These are phyloP conservation scores for Pestalotiopsis fici DNA, from an alignment of 2,329 filamentous ascomycete species.

Conservation along the genomic window DNA sequence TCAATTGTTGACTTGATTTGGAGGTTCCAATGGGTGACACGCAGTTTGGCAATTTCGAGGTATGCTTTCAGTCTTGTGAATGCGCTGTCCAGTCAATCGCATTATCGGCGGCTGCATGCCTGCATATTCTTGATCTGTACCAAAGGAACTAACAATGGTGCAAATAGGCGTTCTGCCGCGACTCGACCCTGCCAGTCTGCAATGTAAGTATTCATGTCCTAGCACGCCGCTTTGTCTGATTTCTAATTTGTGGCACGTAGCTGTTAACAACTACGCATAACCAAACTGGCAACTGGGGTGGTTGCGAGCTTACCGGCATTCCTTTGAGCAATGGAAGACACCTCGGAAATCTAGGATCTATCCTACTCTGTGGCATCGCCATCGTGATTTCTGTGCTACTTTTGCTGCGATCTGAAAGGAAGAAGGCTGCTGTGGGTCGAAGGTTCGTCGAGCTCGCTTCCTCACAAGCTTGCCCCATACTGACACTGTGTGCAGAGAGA, in stretches of 20 bases:
- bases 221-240: neutral
- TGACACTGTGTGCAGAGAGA: constrained; percentile 65
- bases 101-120: neutral
- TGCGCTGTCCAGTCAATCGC: neutral
- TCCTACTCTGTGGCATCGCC: constrained; percentile 77
- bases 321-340: constrained; percentile 63
- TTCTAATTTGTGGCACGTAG: constrained; percentile 37
- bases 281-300: constrained; percentile 62
- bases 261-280: constrained; percentile 63
- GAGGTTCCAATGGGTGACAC: constrained; percentile 57
- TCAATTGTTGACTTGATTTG: constrained; percentile 21
- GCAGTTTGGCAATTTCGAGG: constrained; percentile 62
- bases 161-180: constrained; percentile 75
- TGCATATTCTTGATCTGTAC: constrained; percentile 1
- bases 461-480: constrained; percentile 12
- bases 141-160: constrained; percentile 18
- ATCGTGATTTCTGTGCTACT: constrained; percentile 69
- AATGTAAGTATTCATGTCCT: constrained; percentile 62
- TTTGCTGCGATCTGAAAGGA: constrained; percentile 79
- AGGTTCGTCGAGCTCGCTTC: constrained; percentile 56
- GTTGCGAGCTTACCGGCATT: constrained; percentile 79
- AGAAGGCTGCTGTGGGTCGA: constrained; percentile 90
- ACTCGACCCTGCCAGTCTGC: constrained; percentile 81
- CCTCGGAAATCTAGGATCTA: constrained; percentile 85
- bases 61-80: constrained; percentile 32